Evolutionary conservation across 2,329 filamentous ascomycete species (phyloP).

Genomic region (Chaetomium strumarium): DNA sequence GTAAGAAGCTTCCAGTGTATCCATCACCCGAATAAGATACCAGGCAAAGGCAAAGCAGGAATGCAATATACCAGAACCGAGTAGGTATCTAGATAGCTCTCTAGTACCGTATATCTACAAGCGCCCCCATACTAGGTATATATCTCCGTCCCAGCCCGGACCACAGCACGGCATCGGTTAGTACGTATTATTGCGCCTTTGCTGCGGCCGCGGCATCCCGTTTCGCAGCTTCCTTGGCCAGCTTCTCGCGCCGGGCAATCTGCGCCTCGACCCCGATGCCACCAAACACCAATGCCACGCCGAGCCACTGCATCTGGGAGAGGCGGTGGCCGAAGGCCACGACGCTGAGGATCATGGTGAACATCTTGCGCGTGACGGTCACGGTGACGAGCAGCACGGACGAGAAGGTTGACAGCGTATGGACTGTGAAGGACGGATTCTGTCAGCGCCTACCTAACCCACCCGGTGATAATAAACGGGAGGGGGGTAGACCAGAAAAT

Average conservation of each 20-base stretch:
- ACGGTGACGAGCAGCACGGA: slow-evolving; percentile 91
- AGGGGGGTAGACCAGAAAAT: background rate
- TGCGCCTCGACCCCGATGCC: slow-evolving; percentile 87
- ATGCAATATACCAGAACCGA: too few species aligned
- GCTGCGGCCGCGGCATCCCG: slow-evolving; percentile 26
- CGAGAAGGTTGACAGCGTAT: slow-evolving; percentile 87
- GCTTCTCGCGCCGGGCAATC: slow-evolving; percentile 77
- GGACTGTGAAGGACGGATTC: slow-evolving; percentile 46
- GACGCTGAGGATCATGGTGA: slow-evolving; percentile 96
- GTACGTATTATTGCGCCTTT: slow-evolving; percentile 27
- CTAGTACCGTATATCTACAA: too few species aligned
- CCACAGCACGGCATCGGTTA: too few species aligned
- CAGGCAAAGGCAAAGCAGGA: too few species aligned
- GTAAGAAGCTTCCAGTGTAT: too few species aligned
- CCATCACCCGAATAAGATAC: too few species aligned
- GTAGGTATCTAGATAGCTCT: too few species aligned
- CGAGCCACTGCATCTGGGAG: slow-evolving; percentile 85
- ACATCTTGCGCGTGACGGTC: slow-evolving; percentile 96
- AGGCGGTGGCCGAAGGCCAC: slow-evolving; percentile 89
- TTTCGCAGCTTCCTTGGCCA: slow-evolving; percentile 65
- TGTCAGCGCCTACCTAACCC: background rate
- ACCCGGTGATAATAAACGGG: background rate
- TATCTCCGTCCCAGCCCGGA: background rate
- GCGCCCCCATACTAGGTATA: background rate
- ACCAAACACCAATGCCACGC: slow-evolving; percentile 87